Evolutionary conservation across 75 land plant genomes (phyloP), one percentile per base, ranked within the genome.

Genomic region (Pinus albicaulis): DNA sequence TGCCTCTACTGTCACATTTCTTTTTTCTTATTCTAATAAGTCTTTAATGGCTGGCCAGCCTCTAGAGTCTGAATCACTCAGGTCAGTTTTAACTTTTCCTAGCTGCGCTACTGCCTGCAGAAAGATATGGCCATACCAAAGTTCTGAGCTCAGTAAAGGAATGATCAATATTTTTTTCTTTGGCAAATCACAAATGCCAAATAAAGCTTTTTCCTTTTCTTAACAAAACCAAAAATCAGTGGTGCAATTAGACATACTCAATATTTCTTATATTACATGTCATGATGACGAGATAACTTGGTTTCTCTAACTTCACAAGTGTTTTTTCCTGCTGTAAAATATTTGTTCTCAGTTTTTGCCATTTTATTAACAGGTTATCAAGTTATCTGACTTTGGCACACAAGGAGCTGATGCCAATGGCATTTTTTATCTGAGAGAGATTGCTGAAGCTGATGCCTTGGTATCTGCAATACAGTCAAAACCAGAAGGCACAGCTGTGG

Each of bases 331-430:
- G 22, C 71, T 38, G 44, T 48, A 66, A 19, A 0, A 17, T 66
- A 41, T 34, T 22, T 68, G 38, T 53, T 41, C 41, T 68, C 12
- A 68, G n/a, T 16, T 41, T 38, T 13, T 41, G 38, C 23, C 11
- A 41, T 36, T 68, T 68, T 68, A 23, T 56, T 66, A 74, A 64
- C 90, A 96, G 99, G 88, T 91, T 71, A 83, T 97, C 55, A 88
- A 75, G 77, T 84, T 97, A 60, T 73, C 92, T 52, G 99, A 97
- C 64, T 97, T 97, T 84, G 84, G 89, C 44, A 91, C 91, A 15
- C 76, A 86, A 83, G 99, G 99, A 85, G 99, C 98, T 59, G 89
- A 97, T 86, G 95, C 99, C 56, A 90, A 97, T 69, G 94, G 96
- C 70, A 89, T 97, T 24, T 88, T 83, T 63, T 97, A 97, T 80